Conservation (phyloP, 2,329 filamentous ascomycete genomes). For the Fusarium graminum region DNA sequence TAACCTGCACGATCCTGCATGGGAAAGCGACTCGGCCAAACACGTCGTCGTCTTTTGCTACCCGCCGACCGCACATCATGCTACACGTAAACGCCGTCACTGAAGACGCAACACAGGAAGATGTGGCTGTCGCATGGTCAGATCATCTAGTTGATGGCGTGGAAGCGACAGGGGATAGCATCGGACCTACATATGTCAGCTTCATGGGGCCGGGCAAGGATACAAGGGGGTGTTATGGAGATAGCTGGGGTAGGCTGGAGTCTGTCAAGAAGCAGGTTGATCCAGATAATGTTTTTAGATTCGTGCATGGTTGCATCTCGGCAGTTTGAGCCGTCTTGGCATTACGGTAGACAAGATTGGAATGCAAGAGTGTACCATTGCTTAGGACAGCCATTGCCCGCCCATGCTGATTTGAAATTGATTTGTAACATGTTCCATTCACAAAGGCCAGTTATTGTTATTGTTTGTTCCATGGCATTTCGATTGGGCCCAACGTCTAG, state of each 20-base stretch:
- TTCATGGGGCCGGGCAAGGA: conserved; percentile 3
- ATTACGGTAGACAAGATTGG: not conserved
- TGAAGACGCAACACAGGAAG: not conserved
- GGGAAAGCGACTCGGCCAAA: conserved; percentile 5
- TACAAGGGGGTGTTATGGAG: not conserved
- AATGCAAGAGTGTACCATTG: not conserved
- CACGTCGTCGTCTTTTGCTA: conserved; percentile 1
- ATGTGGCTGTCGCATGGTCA: not conserved
- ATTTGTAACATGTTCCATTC: no score
- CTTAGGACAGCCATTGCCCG: not conserved
- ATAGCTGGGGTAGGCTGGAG: not conserved
- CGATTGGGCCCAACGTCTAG: no score
- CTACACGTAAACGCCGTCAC: conserved; percentile 10
- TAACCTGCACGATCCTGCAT: conserved; percentile 1
- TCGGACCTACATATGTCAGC: conserved; percentile 9
- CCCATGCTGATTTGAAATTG: not conserved
- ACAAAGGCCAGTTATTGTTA: no score
- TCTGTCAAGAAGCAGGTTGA: not conserved
- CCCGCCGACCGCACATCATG: conserved; percentile 8
- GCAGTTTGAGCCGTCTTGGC: not conserved
- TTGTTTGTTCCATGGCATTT: no score
- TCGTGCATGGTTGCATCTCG: not conserved
- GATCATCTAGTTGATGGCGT: not conserved
- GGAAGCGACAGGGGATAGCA: conserved; percentile 1
- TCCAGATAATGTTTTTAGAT: conserved; percentile 7